Base-by-base conservation (phyloP, 106 monocot species). In the Vanilla planifolia region DNA sequence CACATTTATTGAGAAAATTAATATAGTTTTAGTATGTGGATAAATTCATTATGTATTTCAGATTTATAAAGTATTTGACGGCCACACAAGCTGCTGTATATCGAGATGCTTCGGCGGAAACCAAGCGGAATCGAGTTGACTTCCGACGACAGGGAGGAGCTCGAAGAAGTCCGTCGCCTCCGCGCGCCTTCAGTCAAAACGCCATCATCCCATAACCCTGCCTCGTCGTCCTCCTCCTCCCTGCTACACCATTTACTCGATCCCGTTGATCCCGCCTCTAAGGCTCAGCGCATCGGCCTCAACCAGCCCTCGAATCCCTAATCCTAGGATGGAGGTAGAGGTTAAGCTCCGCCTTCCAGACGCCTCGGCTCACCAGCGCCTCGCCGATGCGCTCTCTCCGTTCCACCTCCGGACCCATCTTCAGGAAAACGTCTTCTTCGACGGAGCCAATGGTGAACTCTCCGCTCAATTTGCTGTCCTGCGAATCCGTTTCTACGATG, bases 381-480 rank as follows among this genome's bases (percentile, higher is more conserved):
- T 98, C 55, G 76, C 88, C 51, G 75, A 82, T 48, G 69, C 79
- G 26, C 85, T 92, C 47, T 22, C 73, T n/a, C 46, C 85, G 23
- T 67, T 48, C 75, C 92, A 85, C 65, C 68, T 81, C 24, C 67
- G 72, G 21, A 92, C 92, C 42, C 80, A 99, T 71, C 75, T 85
- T 63, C 98, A 99, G 77, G 82, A 92, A 28, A 99, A 99, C 72
- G 35, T 85, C 69, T 92, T 99, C 75, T 85, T 99, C 71, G 92
- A 99, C 73, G 82, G 77, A 1, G 24, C 84, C 66, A 28, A 40
- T 47, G 68, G 70, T 14, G 75, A 79, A 60, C 92, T 98, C 52
- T 57, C 91, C 27, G 53, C 84, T 53, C 63, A 56, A 16, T 56
- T 52, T 28, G 80, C 96, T 39, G 78, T 75, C 51, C 79, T 92